Evolutionary conservation across 108 stramenopile species (phyloP), one percentile per base, ranked within the genome.

Genomic region (Chaetoceros muelleri): DNA sequence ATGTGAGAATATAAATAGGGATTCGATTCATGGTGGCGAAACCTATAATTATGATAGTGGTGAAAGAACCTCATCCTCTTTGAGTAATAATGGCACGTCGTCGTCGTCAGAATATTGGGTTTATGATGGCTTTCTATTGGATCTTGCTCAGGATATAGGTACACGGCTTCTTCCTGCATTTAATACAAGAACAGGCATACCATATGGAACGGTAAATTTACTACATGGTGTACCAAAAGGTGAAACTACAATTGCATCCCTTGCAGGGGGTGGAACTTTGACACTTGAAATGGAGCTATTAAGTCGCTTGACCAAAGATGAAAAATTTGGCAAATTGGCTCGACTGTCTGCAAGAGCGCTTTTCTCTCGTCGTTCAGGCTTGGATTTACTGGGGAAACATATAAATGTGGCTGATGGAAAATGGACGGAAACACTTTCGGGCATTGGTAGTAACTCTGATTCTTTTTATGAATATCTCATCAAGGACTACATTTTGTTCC

Each of bases 401-500:
- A 88, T 98, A 51, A 72, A 95, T 69, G 65, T 84, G 18, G 64
- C 70, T 3, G 75, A 53, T 19, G 97, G 97, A 34, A 31, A 48
- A 29, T 98, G 97, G 97, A 80, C 71, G 2, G 97, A 98, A 72
- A 31, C 67, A 1, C 51, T 90, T 23, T 79, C 81, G 26, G 95
- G 97, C 1, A 76, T 98, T 57, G 97, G 97, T 17, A 72, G 68
- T 13, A 98, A 98, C 66, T 84, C 87, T 0, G 97, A 98, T 62
- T 88, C 85, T 24, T 96, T 95, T 63, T 94, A 87, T 67, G 97
- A 98, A 72, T 96, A 98, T 64, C 65, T 95, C 30, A 44, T 82
- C 31, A 95, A 92, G 58, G 75, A 78, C 45, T 81, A 92, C 62
- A 53, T 87, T 16, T 58, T 95, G 8, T 95, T 94, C 63, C 79